A percentile compares a stretch with the other conserved stretches of the same genome.
These are phyloP conservation scores for Nicotiana obtusifolia DNA, from an alignment of 257 asterid species.

Conservation along the genomic window DNA sequence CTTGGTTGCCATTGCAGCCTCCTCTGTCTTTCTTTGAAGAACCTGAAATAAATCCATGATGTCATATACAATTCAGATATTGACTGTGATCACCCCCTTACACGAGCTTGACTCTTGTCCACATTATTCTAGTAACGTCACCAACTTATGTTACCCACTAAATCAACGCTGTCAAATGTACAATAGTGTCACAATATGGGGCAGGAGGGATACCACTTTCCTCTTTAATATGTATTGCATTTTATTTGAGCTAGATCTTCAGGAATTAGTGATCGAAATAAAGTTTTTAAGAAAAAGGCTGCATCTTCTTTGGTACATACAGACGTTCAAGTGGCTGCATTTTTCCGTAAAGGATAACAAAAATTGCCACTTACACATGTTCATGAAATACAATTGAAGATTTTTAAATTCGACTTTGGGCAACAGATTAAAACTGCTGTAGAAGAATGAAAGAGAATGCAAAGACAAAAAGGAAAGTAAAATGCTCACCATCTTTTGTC, in stretches of 20 bases:
- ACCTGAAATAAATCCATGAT: slow-evolving; percentile 48
- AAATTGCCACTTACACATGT: background rate
- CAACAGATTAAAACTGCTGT: background rate
- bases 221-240: background rate
- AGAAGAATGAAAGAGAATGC: background rate
- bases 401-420: background rate
- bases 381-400: background rate
- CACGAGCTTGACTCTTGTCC: background rate
- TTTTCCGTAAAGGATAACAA: background rate
- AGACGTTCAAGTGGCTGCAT: background rate
- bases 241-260: background rate
- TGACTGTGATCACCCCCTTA: background rate
- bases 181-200: background rate
- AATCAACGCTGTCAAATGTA: background rate
- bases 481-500: slow-evolving; percentile 85
- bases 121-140: background rate
- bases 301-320: background rate
- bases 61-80: background rate
- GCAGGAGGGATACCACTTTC: background rate
- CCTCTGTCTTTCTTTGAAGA: slow-evolving; percentile 98
- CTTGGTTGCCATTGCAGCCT: slow-evolving; percentile 99
- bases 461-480: background rate
- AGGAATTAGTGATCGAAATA: background rate
- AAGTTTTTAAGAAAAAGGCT: background rate
- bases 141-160: background rate